Evolutionary conservation across 1,139 yeast species (phyloP).

Genomic region (Geotrichum cucujoidarum): DNA sequence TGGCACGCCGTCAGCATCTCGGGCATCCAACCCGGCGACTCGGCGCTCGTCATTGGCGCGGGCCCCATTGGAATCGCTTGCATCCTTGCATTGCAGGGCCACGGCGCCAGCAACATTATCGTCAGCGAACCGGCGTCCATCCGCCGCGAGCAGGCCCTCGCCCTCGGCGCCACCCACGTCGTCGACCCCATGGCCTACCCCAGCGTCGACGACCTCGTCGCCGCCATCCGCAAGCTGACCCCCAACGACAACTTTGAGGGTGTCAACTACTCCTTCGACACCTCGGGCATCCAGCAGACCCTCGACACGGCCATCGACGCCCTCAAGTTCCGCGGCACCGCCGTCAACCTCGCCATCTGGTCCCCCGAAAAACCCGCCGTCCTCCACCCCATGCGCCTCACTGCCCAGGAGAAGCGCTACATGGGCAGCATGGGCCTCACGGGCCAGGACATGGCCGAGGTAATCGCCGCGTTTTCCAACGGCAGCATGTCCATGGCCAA

Average conservation of each 20-base stretch:
- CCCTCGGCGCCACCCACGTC: slow-evolving; percentile 51
- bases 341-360: slow-evolving; percentile 59
- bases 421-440: slow-evolving; percentile 50
- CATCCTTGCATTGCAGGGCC: slow-evolving; percentile 48
- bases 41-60: slow-evolving; percentile 55
- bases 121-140: slow-evolving; percentile 57
- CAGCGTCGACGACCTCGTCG: slow-evolving; percentile 28
- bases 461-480: slow-evolving; percentile 42
- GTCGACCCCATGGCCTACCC: slow-evolving; percentile 29
- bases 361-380: slow-evolving; percentile 43
- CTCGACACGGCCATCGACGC: slow-evolving; percentile 49
- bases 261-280: slow-evolving; percentile 54
- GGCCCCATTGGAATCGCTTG: slow-evolving; percentile 54
- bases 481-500: slow-evolving; percentile 42
- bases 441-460: slow-evolving; percentile 46
- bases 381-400: slow-evolving; percentile 45
- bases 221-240: slow-evolving; percentile 39
- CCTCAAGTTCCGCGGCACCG: slow-evolving; percentile 54
- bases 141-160: slow-evolving; percentile 50
- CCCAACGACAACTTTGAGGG: slow-evolving; percentile 49
- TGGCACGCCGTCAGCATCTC: slow-evolving; percentile 56
- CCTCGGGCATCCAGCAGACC: slow-evolving; percentile 57
- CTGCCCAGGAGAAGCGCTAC: slow-evolving; percentile 43
- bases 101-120: slow-evolving; percentile 49
- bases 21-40: slow-evolving; percentile 38